These are phyloP conservation scores for Fusarium algeriense DNA, from an alignment of 2,329 filamentous ascomycete species.

Conservation along the genomic window DNA sequence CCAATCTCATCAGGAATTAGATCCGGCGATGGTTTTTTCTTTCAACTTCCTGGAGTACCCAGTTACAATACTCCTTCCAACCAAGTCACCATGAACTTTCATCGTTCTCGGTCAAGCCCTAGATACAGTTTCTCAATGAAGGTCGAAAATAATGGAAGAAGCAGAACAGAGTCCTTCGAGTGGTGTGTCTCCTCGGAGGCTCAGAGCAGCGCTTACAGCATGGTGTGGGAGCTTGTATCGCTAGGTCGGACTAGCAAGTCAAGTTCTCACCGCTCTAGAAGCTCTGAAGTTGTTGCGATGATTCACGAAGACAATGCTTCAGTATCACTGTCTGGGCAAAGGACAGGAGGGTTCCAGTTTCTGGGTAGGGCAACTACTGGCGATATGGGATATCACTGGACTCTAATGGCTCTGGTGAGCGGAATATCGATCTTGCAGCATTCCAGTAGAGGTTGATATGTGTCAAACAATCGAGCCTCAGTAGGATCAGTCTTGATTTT, in stretches of 20 bases:
- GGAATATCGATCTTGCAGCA: slow-evolving; percentile 18
- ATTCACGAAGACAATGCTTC: slow-evolving; percentile 12
- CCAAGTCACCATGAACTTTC: slow-evolving; percentile 14
- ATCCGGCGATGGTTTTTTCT: slow-evolving; percentile 2
- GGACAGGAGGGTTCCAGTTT: slow-evolving; percentile 19
- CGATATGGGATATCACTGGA: slow-evolving; percentile 33
- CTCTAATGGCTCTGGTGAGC: slow-evolving; percentile 27
- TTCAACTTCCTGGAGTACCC: slow-evolving; percentile 25
- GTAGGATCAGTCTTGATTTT: no score
- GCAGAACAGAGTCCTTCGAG: slow-evolving; percentile 25
- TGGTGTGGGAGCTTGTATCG: slow-evolving; percentile 32
- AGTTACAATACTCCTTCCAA: slow-evolving; percentile 9
- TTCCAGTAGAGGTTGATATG: not conserved
- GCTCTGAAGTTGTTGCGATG: slow-evolving; percentile 26
- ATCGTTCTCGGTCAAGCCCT: not conserved
- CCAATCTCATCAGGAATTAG: slow-evolving; percentile 11
- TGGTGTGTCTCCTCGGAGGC: slow-evolving; percentile 22
- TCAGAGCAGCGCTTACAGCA: not conserved
- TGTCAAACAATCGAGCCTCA: accelerated
- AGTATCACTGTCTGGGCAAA: not conserved
- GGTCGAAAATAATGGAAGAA: slow-evolving; percentile 6
- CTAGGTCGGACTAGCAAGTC: slow-evolving; percentile 4
- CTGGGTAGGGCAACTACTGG: slow-evolving; percentile 13
- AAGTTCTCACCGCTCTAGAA: not conserved
- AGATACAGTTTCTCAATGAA: slow-evolving; percentile 30